Evolutionary conservation across 2,329 filamentous ascomycete genomes (phyloP).

Genomic region (Ophiostoma pallidulum): DNA sequence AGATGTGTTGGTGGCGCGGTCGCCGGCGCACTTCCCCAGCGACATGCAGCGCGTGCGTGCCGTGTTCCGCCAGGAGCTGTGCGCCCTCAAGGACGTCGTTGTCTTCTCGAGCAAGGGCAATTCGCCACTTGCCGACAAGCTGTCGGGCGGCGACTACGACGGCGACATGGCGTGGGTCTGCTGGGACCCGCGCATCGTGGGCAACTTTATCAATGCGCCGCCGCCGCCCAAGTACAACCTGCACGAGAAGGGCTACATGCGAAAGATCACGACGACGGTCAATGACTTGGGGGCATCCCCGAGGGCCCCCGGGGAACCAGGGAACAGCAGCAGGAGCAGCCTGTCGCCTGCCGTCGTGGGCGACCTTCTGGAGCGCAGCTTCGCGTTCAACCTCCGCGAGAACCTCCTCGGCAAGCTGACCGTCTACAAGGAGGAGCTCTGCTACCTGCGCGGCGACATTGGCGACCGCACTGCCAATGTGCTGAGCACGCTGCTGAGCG

Average conservation of each 20-base stretch:
- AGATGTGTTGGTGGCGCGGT: constrained; percentile 58
- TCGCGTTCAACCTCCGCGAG: constrained; percentile 48
- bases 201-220: constrained; percentile 55
- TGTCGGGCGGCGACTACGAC: constrained; percentile 75
- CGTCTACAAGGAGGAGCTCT: constrained; percentile 50
- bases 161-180: constrained; percentile 71
- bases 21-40: constrained; percentile 58
- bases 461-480: constrained; percentile 32
- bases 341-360: constrained; percentile 20
- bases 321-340: constrained; percentile 11
- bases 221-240: constrained; percentile 37
- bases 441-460: constrained; percentile 49
- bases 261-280: constrained; percentile 38
- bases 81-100: constrained; percentile 65
- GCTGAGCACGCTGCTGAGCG: constrained; percentile 42
- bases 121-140: constrained; percentile 54
- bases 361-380: constrained; percentile 42
- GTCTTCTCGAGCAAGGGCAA: constrained; percentile 61
- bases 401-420: constrained; percentile 56
- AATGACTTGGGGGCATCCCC: too few species aligned
- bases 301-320: constrained; percentile 17
- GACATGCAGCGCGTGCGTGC: constrained; percentile 62
- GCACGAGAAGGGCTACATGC: constrained; percentile 38
- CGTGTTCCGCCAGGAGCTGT: constrained; percentile 49
- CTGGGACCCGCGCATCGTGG: constrained; percentile 58